These are phyloP conservation scores for Lactuca sativa DNA, from an alignment of 129 eudicot genomes.

Conservation along the genomic window DNA sequence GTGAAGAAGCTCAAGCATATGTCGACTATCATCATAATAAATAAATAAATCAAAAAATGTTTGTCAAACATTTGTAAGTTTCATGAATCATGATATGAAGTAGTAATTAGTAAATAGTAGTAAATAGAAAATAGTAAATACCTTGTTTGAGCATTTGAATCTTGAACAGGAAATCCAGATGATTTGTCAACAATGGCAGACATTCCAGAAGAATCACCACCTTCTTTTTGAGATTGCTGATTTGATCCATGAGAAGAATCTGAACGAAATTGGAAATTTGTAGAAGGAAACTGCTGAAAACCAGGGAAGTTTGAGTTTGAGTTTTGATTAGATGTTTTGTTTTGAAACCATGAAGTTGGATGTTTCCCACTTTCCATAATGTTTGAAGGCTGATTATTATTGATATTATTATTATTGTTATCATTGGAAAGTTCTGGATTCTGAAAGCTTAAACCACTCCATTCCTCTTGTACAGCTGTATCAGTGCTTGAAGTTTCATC, in stretches of 20 bases:
- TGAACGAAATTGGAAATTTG: constrained; percentile 25
- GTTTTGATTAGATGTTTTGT: constrained; percentile 24
- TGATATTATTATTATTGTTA: background rate
- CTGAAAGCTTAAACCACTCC: constrained; percentile 79
- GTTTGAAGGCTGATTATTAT: constrained; percentile 45
- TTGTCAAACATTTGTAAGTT: background rate
- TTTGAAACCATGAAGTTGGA: constrained; percentile 43
- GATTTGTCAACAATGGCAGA: constrained; percentile 41
- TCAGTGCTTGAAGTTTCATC: constrained; percentile 79
- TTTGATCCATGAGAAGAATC: constrained; percentile 39
- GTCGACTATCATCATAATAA: constrained; percentile 33
- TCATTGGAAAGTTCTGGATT: constrained; percentile 43
- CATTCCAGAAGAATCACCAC: constrained; percentile 30
- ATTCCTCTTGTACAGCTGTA: constrained; percentile 72
- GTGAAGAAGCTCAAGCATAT: constrained; percentile 58
- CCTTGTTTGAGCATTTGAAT: constrained; percentile 54
- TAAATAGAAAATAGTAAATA: constrained; percentile 22
- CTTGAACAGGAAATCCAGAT: constrained; percentile 32
- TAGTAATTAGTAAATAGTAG: background rate
- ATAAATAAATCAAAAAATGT: constrained; percentile 10
- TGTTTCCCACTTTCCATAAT: constrained; percentile 44
- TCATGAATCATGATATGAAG: background rate
- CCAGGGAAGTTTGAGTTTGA: constrained; percentile 38
- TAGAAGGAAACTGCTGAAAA: constrained; percentile 36
- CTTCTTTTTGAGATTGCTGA: constrained; percentile 41